Conservation (phyloP, 345 rosid genomes). For the Anacardium occidentale region DNA sequence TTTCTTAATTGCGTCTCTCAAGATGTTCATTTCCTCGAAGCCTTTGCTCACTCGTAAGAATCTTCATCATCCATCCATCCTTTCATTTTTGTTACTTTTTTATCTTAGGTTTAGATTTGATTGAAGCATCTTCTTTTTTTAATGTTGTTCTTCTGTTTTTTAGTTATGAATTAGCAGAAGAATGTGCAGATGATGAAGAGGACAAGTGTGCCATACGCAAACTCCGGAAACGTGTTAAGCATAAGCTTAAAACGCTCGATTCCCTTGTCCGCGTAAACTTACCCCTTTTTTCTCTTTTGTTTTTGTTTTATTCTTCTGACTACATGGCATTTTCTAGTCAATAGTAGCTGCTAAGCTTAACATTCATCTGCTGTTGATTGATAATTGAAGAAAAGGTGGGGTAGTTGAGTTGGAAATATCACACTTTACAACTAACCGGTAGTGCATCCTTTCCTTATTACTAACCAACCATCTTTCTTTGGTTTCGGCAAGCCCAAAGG, state of each 20-base stretch:
- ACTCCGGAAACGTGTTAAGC: slow-evolving; percentile 39
- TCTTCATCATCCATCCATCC: not conserved
- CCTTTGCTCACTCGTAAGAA: slow-evolving; percentile 44
- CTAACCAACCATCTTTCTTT: no score
- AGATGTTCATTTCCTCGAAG: slow-evolving; percentile 39
- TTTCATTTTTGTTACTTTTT: not conserved
- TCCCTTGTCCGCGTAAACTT: slow-evolving; percentile 32
- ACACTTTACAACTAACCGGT: no score
- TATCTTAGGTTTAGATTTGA: not conserved
- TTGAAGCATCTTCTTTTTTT: not conserved
- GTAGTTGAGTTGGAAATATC: no score
- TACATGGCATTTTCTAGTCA: not conserved
- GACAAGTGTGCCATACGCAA: slow-evolving; percentile 40
- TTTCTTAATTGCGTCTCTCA: slow-evolving; percentile 41
- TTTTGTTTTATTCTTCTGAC: not conserved
- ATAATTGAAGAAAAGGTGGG: no score
- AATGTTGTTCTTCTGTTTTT: not conserved
- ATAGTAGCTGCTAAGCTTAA: not conserved
- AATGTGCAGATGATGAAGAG: slow-evolving; percentile 59
- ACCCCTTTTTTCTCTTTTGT: not conserved
- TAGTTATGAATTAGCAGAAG: slow-evolving; percentile 51
- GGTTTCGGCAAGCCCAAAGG: no score
- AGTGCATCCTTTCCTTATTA: no score
- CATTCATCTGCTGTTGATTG: not conserved
- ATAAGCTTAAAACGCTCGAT: slow-evolving; percentile 37